Evolutionary conservation across 441 rosid genomes (phyloP).

Genomic region (Cnidoscolus chayamansa): DNA sequence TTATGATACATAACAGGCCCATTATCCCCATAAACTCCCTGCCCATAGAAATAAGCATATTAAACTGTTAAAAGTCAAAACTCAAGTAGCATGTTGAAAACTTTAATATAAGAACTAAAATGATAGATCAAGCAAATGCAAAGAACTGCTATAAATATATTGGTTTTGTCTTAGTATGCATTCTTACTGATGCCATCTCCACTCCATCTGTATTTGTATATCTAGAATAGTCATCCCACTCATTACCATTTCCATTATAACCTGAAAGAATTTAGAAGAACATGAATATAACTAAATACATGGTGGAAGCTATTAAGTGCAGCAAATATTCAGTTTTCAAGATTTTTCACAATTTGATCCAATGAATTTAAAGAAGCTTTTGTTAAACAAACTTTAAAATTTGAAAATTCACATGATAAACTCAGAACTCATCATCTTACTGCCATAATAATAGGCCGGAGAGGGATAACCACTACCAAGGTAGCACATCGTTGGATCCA

Average conservation of each 20-base stretch:
- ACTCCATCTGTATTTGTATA: constrained; percentile 57
- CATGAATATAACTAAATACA: not conserved
- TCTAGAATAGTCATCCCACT: constrained; percentile 61
- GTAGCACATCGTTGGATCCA: constrained; percentile 56
- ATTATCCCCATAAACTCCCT: constrained; percentile 67
- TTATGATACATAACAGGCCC: constrained; percentile 62
- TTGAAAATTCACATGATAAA: not conserved
- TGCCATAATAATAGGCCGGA: constrained; percentile 44
- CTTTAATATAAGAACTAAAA: not conserved
- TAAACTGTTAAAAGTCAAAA: not conserved
- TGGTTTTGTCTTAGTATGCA: not conserved
- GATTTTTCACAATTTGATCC: not conserved
- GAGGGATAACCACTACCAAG: constrained; percentile 49
- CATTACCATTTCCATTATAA: constrained; percentile 41
- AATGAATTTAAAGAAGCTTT: not conserved
- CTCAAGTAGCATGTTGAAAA: not conserved
- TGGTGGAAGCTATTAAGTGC: too few species aligned
- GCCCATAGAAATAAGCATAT: constrained; percentile 6
- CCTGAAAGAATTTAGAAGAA: constrained; percentile 23
- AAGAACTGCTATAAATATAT: not conserved
- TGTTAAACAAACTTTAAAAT: not conserved
- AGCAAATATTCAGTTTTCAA: not conserved
- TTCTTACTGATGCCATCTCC: constrained; percentile 54
- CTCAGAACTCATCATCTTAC: constrained; percentile 23
- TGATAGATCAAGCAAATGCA: not conserved